Conservation (phyloP, 768 basidiomycete genomes). For the Glaciozyma antarctica region DNA sequence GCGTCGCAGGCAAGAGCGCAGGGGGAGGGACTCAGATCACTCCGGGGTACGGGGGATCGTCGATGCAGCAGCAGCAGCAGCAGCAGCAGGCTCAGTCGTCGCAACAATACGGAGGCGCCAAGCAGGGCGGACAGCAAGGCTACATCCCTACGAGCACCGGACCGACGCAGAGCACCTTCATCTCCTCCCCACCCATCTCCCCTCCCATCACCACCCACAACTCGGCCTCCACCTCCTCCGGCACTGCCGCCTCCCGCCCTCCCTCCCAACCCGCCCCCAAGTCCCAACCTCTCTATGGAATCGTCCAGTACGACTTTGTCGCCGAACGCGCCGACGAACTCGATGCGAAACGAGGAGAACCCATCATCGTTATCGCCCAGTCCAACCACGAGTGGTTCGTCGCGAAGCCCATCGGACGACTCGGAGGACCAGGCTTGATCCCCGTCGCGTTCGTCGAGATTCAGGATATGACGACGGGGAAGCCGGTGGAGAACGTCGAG, state of each 20-base stretch:
- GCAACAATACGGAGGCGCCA: neutral
- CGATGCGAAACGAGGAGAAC: constrained; percentile 84
- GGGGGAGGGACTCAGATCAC: neutral
- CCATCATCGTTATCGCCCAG: constrained; percentile 93
- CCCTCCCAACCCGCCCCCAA: constrained; percentile 36
- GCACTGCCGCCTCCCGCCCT: constrained; percentile 29
- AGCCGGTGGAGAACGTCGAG: constrained; percentile 61
- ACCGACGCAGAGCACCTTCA: neutral
- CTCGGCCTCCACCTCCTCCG: no score
- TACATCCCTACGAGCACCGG: neutral
- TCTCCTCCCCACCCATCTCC: constrained; percentile 22
- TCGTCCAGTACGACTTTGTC: constrained; percentile 87
- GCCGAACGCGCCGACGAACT: constrained; percentile 97
- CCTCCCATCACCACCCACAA: neutral
- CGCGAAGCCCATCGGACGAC: constrained; percentile 88
- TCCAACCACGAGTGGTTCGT: constrained; percentile 99
- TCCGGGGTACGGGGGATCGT: constrained; percentile 8
- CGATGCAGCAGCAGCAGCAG: constrained; percentile 1
- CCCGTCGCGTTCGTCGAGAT: constrained; percentile 96
- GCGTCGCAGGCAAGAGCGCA: constrained; percentile 9
- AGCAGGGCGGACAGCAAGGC: neutral
- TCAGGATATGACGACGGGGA: constrained; percentile 78
- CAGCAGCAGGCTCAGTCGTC: constrained; percentile 8
- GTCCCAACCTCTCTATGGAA: constrained; percentile 73
- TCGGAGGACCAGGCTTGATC: constrained; percentile 92